Base-by-base conservation (phyloP, 179 eudicot genomes). In the Nepenthes alata region DNA sequence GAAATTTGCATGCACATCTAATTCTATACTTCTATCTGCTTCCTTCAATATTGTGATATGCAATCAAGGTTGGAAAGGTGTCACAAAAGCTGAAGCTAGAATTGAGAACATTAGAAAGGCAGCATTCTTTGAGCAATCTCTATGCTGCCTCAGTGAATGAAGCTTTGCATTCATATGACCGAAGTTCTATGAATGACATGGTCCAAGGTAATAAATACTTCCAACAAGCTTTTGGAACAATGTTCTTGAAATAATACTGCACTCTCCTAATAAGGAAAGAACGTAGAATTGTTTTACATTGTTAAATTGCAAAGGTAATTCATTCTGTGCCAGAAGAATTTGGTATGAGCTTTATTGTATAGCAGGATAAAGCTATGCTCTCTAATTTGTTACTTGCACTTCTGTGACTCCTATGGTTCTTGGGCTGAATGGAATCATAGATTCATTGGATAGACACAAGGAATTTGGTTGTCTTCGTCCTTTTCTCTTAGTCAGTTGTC, bases 41-140 rank as follows among this genome's bases (percentile, higher is more conserved):
- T 54, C 36, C 59, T 1, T 39, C 14, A 51, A 51, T 39, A 62
- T 51, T 55, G n/a, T 15, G 41, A 12, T 2, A 34, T 34, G 63
- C 52, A 13, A 37, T 53, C 8, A 66, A 89, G 95, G 85, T 79
- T 59, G 83, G 78, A 72, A 81, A 81, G 71, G 88, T 85, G 78
- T 75, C 75, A 51, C 80, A 81, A 70, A 80, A 80, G 67, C 77
- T 82, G 78, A 76, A 61, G 58, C 71, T 62, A 74, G 82, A 90
- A 60, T 67, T 81, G 47, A 70, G 16, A 60, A 69, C 50, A 53
- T 57, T 85, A 69, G 87, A 87, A 69, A 77, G 75, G 64, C 78
- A 74, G 73, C 70, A 84, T 62, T 57, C 59, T 63, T 55, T 72
- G 66, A 77, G 76, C 73, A 80, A 62, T 61, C 72, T 61, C 12